Base-by-base conservation (phyloP, 164 flowering plant genomes). In the Stephania yunnanensis region DNA sequence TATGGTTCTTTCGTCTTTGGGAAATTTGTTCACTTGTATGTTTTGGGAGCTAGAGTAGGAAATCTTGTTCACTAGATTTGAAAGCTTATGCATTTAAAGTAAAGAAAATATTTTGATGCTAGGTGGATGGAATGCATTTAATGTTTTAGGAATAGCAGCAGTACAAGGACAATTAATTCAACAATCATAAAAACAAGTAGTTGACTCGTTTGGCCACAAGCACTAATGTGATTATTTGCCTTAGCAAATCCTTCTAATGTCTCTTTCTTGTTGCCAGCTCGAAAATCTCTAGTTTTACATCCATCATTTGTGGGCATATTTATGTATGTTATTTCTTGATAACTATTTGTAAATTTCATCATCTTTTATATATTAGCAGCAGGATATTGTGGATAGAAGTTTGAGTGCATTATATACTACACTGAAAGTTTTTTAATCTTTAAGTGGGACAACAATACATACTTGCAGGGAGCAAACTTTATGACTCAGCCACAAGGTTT, bases 381-480 rank as follows among this genome's bases (percentile, higher is more conserved):
- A 13, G 19, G 5, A 53, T 53, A 13, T 19, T 53, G 70, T 31
- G 70, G 13, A 68, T 29, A 68, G 13, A 68, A 19, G 10, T 68
- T 2, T 10, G 5, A 45, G 45, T 69, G 48, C 71, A 42, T 42
- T 10, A 13, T 29, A 13, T 45, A 42, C 46, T 36, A 69, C 8
- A 69, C 71, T 69, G 71, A 36, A 11, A 9, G 20, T 42, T 45
- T 13, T 6, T 20, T 10, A 4, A 11, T 36, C 11, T 8, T 20
- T 76, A 46, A n/a, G 64, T 73, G 46, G 55, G 22, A 44, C 55
- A 70, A 74, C 22, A 46, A 69, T 74, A 6, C 17, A 63, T 70
- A 80, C 73, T 72, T 82, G 84, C 91, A 95, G 99, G 99, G 71
- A 85, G 88, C 42, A 73, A 80, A 72, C 97, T 94, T 70, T 92